Percentiles rank a stretch among this genome's conserved stretches.
Conservation (phyloP, 331 rosid genomes). For the Pyracantha coccinea region DNA sequence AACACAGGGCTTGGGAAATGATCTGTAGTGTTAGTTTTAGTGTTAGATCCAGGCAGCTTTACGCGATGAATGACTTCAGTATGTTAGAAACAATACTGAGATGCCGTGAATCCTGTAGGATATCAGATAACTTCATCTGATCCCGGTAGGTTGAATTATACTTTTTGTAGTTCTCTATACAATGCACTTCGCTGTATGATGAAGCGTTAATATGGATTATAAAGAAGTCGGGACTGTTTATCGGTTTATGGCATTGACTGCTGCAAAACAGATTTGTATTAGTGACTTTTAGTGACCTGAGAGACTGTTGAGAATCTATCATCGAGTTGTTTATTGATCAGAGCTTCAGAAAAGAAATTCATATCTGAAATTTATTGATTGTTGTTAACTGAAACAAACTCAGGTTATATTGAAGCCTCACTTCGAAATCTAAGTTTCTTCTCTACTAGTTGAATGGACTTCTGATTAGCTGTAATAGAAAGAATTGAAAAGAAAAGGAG, state of each 20-base stretch:
- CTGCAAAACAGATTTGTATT: not conserved
- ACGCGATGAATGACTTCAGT: not conserved
- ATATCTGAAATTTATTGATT: conserved; percentile 3
- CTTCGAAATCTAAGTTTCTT: not conserved
- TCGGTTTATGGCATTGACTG: not conserved
- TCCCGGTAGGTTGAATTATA: not conserved
- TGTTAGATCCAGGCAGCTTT: not conserved
- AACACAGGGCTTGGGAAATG: not conserved
- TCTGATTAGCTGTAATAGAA: conserved; percentile 13
- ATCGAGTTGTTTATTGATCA: not conserved
- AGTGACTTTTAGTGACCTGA: not conserved
- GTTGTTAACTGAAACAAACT: conserved; percentile 13
- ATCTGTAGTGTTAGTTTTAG: not conserved
- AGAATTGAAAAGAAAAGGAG: conserved; percentile 12
- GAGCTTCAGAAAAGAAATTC: not conserved
- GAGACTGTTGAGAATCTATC: not conserved
- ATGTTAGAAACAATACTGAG: not conserved
- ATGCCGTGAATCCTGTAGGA: not conserved
- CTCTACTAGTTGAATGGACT: conserved; percentile 6
- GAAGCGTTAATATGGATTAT: not conserved
- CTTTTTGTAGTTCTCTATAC: not conserved
- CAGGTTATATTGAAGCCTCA: conserved; percentile 16
- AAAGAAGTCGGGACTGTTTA: not conserved
- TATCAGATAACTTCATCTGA: not conserved
- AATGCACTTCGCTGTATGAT: not conserved